These are phyloP conservation scores for Capsicum baccatum DNA, from an alignment of 257 asterid genomes.

Conservation along the genomic window DNA sequence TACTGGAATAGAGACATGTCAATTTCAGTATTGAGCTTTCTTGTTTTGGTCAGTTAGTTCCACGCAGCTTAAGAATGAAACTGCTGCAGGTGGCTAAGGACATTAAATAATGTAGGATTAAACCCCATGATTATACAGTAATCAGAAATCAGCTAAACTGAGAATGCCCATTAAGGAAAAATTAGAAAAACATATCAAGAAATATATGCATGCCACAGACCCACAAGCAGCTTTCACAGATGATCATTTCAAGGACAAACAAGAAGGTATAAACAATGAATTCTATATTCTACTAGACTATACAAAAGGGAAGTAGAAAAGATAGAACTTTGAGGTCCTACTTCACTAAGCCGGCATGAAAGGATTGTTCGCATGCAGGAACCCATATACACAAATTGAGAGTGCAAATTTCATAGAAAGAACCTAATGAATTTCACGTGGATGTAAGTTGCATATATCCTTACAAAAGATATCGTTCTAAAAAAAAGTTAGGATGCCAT, in stretches of 20 bases:
- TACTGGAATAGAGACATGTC: not conserved
- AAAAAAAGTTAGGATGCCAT: too few relatives aligned
- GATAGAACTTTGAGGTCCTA: not conserved
- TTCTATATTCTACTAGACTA: not conserved
- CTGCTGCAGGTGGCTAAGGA: not conserved
- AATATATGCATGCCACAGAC: conserved; percentile 16
- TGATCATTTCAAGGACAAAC: not conserved
- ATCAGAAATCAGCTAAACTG: not conserved
- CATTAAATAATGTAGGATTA: not conserved
- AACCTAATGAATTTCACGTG: not conserved
- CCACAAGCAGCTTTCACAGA: not conserved
- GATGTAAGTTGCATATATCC: not conserved
- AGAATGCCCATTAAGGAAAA: not conserved
- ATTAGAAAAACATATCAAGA: not conserved
- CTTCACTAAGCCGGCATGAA: not conserved
- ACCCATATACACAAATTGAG: not conserved
- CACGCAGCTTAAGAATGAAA: not conserved
- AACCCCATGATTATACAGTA: not conserved
- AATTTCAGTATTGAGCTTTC: not conserved
- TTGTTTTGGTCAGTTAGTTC: not conserved
- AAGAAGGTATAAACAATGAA: not conserved
- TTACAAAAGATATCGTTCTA: not conserved
- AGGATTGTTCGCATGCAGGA: not conserved
- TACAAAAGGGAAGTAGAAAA: not conserved
- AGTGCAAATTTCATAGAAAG: not conserved